Evolutionary conservation across 805 yeast genomes (phyloP).

Genomic region (Metahyphopichia silvanorum): DNA sequence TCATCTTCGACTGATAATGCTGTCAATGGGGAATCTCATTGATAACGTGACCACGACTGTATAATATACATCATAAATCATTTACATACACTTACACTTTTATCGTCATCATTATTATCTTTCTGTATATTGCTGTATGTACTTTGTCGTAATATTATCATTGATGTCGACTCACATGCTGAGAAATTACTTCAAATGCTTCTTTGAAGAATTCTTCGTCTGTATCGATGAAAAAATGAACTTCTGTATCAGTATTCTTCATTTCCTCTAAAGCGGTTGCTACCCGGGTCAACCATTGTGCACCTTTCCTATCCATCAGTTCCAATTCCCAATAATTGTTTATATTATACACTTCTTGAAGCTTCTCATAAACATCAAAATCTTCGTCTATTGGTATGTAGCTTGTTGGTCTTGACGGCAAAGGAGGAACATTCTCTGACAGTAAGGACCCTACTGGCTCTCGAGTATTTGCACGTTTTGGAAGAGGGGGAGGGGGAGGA

Average conservation of each 20-base stretch:
- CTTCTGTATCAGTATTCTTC: conserved; percentile 24
- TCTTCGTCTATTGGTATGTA: conserved; percentile 2
- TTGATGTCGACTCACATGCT: not conserved
- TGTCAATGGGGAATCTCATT: no score
- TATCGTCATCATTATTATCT: no score
- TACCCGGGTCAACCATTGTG: conserved; percentile 34
- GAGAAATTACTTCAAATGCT: conserved; percentile 9
- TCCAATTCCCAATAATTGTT: conserved; percentile 28
- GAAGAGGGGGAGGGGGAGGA: conserved; percentile 11
- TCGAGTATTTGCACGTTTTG: no score
- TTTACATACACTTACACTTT: no score
- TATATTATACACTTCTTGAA: conserved; percentile 20
- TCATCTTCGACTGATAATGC: no score
- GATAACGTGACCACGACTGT: no score
- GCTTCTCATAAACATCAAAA: conserved; percentile 18
- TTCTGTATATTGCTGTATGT: no score
- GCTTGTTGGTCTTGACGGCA: conserved; percentile 1
- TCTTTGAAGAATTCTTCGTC: conserved; percentile 29
- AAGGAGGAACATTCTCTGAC: not conserved
- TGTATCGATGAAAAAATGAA: conserved; percentile 32
- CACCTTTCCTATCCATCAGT: conserved; percentile 35
- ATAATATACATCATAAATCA: no score
- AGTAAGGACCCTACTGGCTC: conserved; percentile 1
- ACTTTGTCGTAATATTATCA: no score
- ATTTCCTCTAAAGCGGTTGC: conserved; percentile 24